A percentile compares a stretch with the other conserved stretches of the same genome.
phyloP scores from a whole-genome alignment of 805 yeast species.

The Torulaspora indica region DNA sequence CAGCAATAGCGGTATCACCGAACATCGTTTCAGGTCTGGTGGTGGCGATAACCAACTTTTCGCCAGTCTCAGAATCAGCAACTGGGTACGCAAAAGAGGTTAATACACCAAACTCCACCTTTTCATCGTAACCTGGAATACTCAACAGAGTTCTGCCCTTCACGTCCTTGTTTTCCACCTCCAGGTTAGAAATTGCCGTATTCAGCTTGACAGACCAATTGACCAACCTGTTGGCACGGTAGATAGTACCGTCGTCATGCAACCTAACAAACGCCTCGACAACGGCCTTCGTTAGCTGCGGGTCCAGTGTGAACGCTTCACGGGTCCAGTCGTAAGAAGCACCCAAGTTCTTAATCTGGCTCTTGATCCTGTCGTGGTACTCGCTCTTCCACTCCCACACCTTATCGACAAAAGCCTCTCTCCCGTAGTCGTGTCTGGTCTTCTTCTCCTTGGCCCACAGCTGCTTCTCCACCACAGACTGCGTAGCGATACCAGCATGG shows the following conservation, averaged over 20 bases:
- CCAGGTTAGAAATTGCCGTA: conserved; percentile 94
- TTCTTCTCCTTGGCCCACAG: conserved; percentile 81
- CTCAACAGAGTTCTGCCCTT: conserved; percentile 73
- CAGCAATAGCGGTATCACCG: conserved; percentile 98
- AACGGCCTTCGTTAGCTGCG: conserved; percentile 72
- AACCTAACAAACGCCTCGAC: conserved; percentile 84
- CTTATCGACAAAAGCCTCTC: conserved; percentile 79
- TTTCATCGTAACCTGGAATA: conserved; percentile 87
- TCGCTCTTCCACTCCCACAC: conserved; percentile 99
- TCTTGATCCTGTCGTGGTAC: conserved; percentile 79
- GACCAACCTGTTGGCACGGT: conserved; percentile 87
- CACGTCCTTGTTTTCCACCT: conserved; percentile 88
- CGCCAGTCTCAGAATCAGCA: conserved; percentile 62
- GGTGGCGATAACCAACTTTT: conserved; percentile 86
- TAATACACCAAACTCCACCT: conserved; percentile 92
- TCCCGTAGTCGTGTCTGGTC: conserved; percentile 92
- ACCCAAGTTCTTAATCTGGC: conserved; percentile 81
- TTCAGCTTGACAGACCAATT: conserved; percentile 95
- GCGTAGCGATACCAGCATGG: conserved; percentile 99
- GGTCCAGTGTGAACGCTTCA: conserved; percentile 90
- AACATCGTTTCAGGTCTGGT: conserved; percentile 98
- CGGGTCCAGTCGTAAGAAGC: conserved; percentile 96
- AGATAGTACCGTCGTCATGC: conserved; percentile 92
- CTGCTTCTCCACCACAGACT: conserved; percentile 95
- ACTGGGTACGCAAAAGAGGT: conserved; percentile 94